Conservation (phyloP, 2,329 filamentous ascomycete genomes). For the Ophiostoma novo-ulmi region DNA sequence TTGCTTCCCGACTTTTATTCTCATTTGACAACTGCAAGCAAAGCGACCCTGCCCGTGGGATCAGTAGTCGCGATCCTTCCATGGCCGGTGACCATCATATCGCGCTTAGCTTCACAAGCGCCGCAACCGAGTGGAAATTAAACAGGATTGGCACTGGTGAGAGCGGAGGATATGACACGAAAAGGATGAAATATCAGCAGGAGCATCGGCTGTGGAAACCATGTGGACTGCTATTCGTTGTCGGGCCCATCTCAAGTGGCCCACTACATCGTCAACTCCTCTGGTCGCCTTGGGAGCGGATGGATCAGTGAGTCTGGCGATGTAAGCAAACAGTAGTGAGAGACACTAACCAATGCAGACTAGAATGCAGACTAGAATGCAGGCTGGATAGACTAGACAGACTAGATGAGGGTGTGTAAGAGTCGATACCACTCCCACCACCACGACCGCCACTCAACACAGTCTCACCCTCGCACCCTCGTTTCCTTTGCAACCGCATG, state of each 20-base stretch:
- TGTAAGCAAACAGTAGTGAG: background rate
- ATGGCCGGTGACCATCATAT: background rate
- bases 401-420: background rate
- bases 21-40: background rate
- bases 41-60: background rate
- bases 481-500: slow-evolving; percentile 55
- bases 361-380: slow-evolving; percentile 12
- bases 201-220: background rate
- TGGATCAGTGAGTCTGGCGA: background rate
- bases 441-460: background rate
- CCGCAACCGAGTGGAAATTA: background rate
- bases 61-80: background rate
- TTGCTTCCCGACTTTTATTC: background rate
- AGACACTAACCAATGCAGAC: background rate
- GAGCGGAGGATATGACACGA: background rate
- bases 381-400: background rate
- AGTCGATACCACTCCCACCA: no score
- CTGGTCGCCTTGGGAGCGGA: background rate
- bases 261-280: no score
- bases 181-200: background rate
- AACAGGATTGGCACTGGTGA: background rate
- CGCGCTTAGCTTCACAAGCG: slow-evolving; percentile 13
- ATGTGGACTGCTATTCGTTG: background rate
- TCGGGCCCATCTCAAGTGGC: background rate
- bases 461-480: slow-evolving; percentile 23